Evolutionary conservation across 176 grass and related monocot genomes (phyloP), one percentile per base, ranked within the genome.

Genomic region (Coix lacrymajobi): DNA sequence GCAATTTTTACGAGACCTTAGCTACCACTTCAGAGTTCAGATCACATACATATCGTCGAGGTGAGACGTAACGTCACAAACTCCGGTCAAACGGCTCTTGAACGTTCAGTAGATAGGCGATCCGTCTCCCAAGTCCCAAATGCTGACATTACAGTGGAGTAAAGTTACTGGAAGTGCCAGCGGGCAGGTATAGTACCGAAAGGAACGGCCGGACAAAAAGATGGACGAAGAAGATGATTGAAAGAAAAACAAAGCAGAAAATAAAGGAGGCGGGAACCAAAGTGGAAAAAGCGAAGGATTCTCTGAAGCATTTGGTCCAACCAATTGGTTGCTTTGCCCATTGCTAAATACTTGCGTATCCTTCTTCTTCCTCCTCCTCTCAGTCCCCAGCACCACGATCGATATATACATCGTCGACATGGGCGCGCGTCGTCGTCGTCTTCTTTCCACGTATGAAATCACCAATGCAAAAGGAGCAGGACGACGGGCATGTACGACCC

Each of bases 381-480:
- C 24, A 52, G 48, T 43, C 11, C 57, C n/a, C 75, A 22, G 17
- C 75, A n/a, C 43, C 22, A 83, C 22, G 40, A 64, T 40, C 5
- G 44, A 38, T 8, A n/a, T n/a, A n/a, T n/a, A n/a, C n/a, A n/a
- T n/a, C n/a, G 3, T 51, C 48, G 51, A n/a, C 51, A 56, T 22
- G 51, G 51, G 7, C 17, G 29, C 5, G 28, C 28, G 11, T 15
- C 48, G 68, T 61, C 52, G 58, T 62, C 54, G 38, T 78, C 72
- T 7, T 75, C 68, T 74, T 75, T 87, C 79, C 67, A 90, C 75
- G 74, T 84, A 51, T 69, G 88, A 83, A 87, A 79, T 34, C 84
- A 87, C 40, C 19, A 12, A n/a, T n/a, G n/a, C n/a, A n/a, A n/a
- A n/a, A n/a, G n/a, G n/a, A 0, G 57, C 20, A 30, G 60, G 64